Conservation (phyloP, 441 rosid genomes). For the Mallotus japonicus region DNA sequence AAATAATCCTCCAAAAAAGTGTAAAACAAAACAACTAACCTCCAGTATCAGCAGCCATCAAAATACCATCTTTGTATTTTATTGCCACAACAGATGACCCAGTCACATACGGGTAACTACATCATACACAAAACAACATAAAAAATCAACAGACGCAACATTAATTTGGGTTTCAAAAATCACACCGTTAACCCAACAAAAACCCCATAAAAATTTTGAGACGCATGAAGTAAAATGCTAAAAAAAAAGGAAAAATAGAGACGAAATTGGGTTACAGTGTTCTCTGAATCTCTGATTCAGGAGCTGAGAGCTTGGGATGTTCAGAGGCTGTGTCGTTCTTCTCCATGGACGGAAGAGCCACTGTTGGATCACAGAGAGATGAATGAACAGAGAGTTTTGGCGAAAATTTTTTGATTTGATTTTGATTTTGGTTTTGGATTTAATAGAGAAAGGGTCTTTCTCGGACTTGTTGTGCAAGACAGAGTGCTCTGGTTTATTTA, state of each 20-base stretch:
- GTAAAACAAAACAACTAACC: slow-evolving; percentile 39
- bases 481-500: too few relatives aligned
- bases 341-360: not conserved
- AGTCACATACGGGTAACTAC: slow-evolving; percentile 85
- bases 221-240: not conserved
- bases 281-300: slow-evolving; percentile 52
- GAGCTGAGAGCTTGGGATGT: slow-evolving; percentile 27
- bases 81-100: slow-evolving; percentile 88
- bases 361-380: not conserved
- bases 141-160: not conserved
- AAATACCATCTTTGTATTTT: slow-evolving; percentile 88
- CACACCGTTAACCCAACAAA: not conserved
- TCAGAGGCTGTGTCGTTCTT: not conserved
- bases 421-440: too few relatives aligned
- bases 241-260: not conserved
- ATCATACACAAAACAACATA: not conserved
- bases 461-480: too few relatives aligned
- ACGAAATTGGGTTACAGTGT: slow-evolving; percentile 43
- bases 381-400: too few relatives aligned
- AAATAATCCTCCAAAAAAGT: not conserved
- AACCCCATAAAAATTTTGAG: not conserved
- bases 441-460: not conserved
- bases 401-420: too few relatives aligned
- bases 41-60: slow-evolving; percentile 98
- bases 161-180: slow-evolving; percentile 1